Evolutionary conservation across 495 filamentous ascomycete species (phyloP).

Genomic region (Talaromyces nanjingensis): DNA sequence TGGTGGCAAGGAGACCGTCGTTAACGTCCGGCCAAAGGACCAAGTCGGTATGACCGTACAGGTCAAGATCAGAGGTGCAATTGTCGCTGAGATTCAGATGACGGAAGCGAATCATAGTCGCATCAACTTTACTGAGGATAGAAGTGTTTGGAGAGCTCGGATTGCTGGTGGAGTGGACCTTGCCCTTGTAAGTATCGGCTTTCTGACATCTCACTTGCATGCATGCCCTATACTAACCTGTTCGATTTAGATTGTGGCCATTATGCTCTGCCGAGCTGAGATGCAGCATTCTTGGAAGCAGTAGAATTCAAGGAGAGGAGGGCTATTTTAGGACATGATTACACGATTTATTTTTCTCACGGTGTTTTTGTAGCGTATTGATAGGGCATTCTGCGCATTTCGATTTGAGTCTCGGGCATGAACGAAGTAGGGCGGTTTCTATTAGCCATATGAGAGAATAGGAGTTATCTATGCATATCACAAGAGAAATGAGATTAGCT

Average conservation of each 20-base stretch:
- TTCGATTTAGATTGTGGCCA: constrained; percentile 8
- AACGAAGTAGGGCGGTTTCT: neutral
- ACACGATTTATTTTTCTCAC: neutral
- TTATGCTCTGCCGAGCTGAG: constrained; percentile 14
- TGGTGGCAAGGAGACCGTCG: constrained; percentile 7
- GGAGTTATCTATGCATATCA: neutral
- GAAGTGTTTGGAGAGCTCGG: constrained; percentile 13
- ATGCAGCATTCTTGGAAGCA: constrained; percentile 11
- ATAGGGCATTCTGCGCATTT: neutral
- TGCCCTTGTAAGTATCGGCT: constrained; percentile 8
- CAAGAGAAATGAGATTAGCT: neutral
- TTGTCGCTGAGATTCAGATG: constrained; percentile 10
- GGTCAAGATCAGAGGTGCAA: constrained; percentile 1
- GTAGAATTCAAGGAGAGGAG: neutral
- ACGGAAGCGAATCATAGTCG: constrained; percentile 4
- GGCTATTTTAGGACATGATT: neutral
- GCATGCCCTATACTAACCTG: constrained; percentile 2
- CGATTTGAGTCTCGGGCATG: too few relatives aligned
- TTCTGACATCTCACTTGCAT: neutral
- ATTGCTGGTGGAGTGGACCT: constrained; percentile 13
- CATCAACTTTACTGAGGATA: neutral
- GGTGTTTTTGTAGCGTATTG: neutral
- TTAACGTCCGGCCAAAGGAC: constrained; percentile 10
- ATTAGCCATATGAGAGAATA: neutral
- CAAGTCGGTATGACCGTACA: neutral